Evolutionary conservation across 176 grass and related monocot species (phyloP), one percentile per base, ranked within the genome.

Genomic region (Panicum miliaceum): DNA sequence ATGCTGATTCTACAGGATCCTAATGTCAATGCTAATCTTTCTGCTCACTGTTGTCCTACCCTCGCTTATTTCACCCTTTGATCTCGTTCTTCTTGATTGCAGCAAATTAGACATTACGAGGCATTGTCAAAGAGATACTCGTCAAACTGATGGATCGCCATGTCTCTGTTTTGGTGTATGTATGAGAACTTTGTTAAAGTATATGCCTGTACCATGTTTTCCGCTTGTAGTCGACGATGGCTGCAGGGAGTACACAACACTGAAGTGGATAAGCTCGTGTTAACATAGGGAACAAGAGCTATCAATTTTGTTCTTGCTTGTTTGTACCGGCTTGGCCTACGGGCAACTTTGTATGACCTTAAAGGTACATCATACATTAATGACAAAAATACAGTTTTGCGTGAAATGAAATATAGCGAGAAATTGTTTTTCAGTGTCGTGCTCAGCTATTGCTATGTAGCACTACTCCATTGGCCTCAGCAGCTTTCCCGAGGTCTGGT

Each of bases 21-120:
- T 14, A 47, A 12, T 53, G 45, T 15, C 19, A 7, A 5, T 12
- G 6, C 68, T 81, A 23, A 14, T 41, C 48, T 35, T 61, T 50
- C 42, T 4, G 65, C 67, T 74, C 22, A 3, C 40, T 45, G 12
- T 12, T 43, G 45, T 26, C 12, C 13, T 88, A 66, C 26, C 35
- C 20, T 19, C 32, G 11, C 20, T 0, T 0, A 18, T 68, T 87
- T 73, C 20, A 75, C 59, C 58, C 35, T 67, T 76, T 19, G 12
- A 23, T 58, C 62, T 34, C 11, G 52, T 36, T 68, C 0, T 42
- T 84, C 12, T 79, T 35, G 41, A 34, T 83, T 59, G 61, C 90
- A 92, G 93, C 84, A 84, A 92, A 92, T 85, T 38, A 87, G 74
- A 47, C 68, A 92, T 73, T 92, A 88, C 0, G 93, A 90, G 78